Evolutionary conservation across 202 grass and related monocot species (phyloP).

Genomic region (Zoysia matrella): DNA sequence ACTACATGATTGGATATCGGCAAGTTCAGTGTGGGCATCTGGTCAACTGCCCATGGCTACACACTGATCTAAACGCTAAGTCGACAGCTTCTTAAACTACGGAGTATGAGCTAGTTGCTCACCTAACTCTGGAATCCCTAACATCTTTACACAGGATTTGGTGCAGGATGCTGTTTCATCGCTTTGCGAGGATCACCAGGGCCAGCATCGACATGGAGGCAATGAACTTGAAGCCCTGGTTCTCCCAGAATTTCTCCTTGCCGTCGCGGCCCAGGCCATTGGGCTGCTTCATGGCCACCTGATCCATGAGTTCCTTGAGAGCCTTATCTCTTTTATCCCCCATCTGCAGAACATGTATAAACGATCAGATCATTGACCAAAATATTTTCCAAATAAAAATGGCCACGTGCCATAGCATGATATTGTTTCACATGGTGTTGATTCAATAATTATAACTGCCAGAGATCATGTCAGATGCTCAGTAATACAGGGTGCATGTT

Average conservation of each 20-base stretch:
- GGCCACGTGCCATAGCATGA: conserved; percentile 20
- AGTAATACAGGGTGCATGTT: conserved; percentile 23
- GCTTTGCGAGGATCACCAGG: conserved; percentile 67
- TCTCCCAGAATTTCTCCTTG: conserved; percentile 83
- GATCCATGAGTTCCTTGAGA: conserved; percentile 86
- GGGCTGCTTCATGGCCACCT: conserved; percentile 58
- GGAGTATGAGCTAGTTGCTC: conserved; percentile 56
- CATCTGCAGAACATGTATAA: conserved; percentile 51
- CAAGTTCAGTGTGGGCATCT: conserved; percentile 35
- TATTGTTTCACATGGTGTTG: conserved; percentile 37
- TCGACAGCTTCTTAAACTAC: conserved; percentile 23
- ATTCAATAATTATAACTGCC: conserved; percentile 40
- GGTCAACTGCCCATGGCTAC: conserved; percentile 4
- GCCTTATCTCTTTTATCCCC: conserved; percentile 89
- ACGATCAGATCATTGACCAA: conserved; percentile 28
- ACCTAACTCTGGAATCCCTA: conserved; percentile 33
- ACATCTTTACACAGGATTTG: conserved; percentile 42
- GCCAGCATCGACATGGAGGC: conserved; percentile 86
- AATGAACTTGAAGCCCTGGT: conserved; percentile 76
- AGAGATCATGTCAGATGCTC: conserved; percentile 14
- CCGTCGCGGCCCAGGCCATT: neutral
- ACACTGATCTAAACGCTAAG: conserved; percentile 31
- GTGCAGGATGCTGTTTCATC: conserved; percentile 45
- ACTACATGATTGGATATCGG: conserved; percentile 33
- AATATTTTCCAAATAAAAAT: conserved; percentile 36